Conservation (phyloP, 108 stramenopile species). For the Conticribra weissflogii region DNA sequence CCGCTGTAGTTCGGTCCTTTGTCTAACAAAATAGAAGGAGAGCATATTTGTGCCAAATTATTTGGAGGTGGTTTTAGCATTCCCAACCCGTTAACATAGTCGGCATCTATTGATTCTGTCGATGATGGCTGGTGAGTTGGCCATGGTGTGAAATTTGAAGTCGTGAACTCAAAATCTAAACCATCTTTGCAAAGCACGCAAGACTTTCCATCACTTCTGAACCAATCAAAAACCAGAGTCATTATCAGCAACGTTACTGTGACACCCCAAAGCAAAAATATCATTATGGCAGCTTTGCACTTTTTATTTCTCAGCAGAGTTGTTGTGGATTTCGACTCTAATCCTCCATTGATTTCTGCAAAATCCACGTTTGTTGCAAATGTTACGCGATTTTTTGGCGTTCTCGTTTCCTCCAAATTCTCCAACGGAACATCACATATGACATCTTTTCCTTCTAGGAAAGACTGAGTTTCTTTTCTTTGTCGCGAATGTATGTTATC, state of each 20-base stretch:
- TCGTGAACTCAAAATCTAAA: slow-evolving; percentile 1
- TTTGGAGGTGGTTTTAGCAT: slow-evolving; percentile 25
- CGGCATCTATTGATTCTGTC: background rate
- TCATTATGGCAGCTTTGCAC: slow-evolving; percentile 30
- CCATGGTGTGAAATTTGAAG: slow-evolving; percentile 1
- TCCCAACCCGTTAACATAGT: background rate
- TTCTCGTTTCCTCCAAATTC: too few relatives aligned
- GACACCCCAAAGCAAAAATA: slow-evolving; percentile 10
- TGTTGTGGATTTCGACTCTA: background rate
- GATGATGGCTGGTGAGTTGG: slow-evolving; percentile 29
- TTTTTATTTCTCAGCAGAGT: slow-evolving; percentile 17
- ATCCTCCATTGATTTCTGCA: background rate
- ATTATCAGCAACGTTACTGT: slow-evolving; percentile 13
- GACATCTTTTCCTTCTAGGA: too few relatives aligned
- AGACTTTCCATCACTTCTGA: background rate
- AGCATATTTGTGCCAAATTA: slow-evolving; percentile 24
- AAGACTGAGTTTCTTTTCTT: too few relatives aligned
- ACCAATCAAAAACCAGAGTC: slow-evolving; percentile 25
- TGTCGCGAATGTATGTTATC: too few relatives aligned
- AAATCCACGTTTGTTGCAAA: background rate
- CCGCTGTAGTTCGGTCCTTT: background rate
- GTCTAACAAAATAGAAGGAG: slow-evolving; percentile 24
- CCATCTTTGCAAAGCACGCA: slow-evolving; percentile 18
- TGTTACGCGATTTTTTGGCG: too few relatives aligned
- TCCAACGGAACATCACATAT: too few relatives aligned